Conservation (phyloP, 148 eudicot species). For the Persicaria maculosa region DNA sequence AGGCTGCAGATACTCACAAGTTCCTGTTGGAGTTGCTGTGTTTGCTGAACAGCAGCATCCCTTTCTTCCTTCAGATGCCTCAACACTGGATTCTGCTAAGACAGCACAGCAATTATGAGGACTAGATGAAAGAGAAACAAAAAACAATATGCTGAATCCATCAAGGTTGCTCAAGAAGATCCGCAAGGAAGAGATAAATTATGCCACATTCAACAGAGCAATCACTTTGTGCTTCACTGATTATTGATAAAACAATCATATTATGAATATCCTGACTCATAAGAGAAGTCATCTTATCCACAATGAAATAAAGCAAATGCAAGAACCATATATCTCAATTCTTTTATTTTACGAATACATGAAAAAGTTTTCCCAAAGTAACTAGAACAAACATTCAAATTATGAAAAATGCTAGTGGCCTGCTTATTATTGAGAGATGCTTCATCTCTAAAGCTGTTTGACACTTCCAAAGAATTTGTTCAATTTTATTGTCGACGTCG, state of each 20-base stretch:
- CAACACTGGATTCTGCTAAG: conserved; percentile 35
- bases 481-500: background rate
- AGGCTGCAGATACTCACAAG: conserved; percentile 36
- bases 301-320: background rate
- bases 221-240: no score
- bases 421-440: background rate
- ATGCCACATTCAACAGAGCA: no score
- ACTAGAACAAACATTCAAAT: background rate
- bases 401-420: background rate
- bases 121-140: background rate
- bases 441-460: background rate
- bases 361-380: background rate
- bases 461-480: background rate
- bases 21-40: conserved; percentile 61
- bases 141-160: background rate
- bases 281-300: no score
- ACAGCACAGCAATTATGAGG: background rate
- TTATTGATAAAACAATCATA: no score
- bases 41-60: conserved; percentile 61
- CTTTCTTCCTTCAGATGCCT: conserved; percentile 58
- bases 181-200: background rate
- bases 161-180: background rate
- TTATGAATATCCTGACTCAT: no score
- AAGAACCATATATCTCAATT: background rate
- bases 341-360: background rate